Base-by-base conservation (phyloP, 139 green algal species). In the Closterium sp. region DNA sequence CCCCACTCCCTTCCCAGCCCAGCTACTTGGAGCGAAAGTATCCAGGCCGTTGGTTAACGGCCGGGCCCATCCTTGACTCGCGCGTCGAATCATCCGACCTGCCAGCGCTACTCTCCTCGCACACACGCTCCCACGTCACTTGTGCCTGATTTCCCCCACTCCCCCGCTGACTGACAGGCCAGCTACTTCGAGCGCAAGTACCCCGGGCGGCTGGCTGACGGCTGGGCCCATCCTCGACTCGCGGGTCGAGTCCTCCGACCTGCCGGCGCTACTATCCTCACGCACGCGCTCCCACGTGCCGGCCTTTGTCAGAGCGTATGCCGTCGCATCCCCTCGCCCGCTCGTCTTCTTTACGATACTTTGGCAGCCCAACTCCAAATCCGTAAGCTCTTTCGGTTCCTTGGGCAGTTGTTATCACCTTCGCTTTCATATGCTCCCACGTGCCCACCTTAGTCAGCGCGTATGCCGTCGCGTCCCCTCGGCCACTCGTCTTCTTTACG, bases 151-250 rank as follows among this genome's bases (percentile, higher is more conserved):
- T n/a, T n/a, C n/a, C n/a, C n/a, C n/a, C n/a, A n/a, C n/a, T n/a
- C n/a, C n/a, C n/a, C n/a, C n/a, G n/a, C n/a, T n/a, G n/a, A n/a
- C n/a, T n/a, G n/a, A n/a, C n/a, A n/a, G n/a, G n/a, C n/a, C n/a
- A n/a, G n/a, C n/a, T 91, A 91, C 31, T 91, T 91, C 27, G 89
- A 91, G 89, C 21, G 89, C 22, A 84, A 85, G 22, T 91, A 91
- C 84, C 32, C n/a, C 89, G 22, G 84, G 38, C 21, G 89, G 89
- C 17, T 91, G 89, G 89, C 88, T 91, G 2, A 91, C 89, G 0
- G 29, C 30, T 19, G 62, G 62, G 4, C 31, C 89, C 0, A 85
- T 91, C 27, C 31, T 91, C 42, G 27, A 91, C 19, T 87, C 89
- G 11, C 89, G 84, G 0, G 89, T 91, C 22, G 89, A 91, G 21